Evolutionary conservation across 305 asterid genomes (phyloP).

Genomic region (Fraxinus ornus): DNA sequence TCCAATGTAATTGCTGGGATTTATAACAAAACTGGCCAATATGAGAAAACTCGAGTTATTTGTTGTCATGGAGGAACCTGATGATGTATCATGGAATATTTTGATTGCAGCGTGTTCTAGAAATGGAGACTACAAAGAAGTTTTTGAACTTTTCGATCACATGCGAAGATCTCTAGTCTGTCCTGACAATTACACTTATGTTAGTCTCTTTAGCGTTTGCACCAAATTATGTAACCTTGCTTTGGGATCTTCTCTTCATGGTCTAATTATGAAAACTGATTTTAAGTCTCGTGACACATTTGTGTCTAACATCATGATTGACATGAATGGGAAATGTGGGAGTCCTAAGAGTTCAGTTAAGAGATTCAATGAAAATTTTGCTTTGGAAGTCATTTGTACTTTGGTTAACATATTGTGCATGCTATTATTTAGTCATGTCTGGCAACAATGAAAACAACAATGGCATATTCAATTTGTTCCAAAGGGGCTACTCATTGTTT

Average conservation of each 20-base stretch:
- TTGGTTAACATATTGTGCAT: too few species aligned
- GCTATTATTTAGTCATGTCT: too few species aligned
- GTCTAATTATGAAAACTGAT: slow-evolving; percentile 36
- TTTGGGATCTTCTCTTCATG: slow-evolving; percentile 61
- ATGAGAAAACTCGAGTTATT: slow-evolving; percentile 56
- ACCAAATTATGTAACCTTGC: too few species aligned
- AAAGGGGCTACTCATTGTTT: too few species aligned
- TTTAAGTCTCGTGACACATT: slow-evolving; percentile 42
- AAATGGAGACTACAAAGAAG: slow-evolving; percentile 50
- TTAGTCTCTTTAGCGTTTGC: too few species aligned
- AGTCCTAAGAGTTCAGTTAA: slow-evolving; percentile 35
- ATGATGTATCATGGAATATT: slow-evolving; percentile 55
- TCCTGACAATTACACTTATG: too few species aligned
- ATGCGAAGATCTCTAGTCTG: slow-evolving; percentile 41
- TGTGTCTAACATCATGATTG: slow-evolving; percentile 49
- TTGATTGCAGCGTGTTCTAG: slow-evolving; percentile 65
- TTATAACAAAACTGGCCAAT: slow-evolving; percentile 47
- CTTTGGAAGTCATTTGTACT: too few species aligned
- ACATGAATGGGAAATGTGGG: slow-evolving; percentile 64
- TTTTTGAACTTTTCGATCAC: slow-evolving; percentile 51
- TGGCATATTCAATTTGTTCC: too few species aligned
- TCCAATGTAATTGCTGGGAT: slow-evolving; percentile 49
- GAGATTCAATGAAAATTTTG: slow-evolving; percentile 45
- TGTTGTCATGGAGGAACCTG: slow-evolving; percentile 52
- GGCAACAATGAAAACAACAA: too few species aligned